phyloP scores from a whole-genome alignment of 139 green algal genomes.

The Chlamydomonas incerta region DNA sequence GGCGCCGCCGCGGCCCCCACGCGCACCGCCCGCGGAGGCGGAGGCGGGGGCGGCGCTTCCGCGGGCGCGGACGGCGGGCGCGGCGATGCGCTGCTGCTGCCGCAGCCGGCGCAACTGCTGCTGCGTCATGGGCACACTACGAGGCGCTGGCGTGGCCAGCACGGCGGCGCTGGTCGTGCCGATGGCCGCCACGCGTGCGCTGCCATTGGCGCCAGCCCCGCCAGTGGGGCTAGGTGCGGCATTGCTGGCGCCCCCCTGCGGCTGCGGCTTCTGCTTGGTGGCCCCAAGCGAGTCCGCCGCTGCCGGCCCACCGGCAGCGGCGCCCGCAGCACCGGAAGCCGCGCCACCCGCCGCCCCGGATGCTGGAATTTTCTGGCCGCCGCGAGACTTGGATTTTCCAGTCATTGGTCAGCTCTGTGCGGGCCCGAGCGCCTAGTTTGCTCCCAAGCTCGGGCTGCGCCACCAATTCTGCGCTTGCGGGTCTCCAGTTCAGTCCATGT shows the following conservation, averaged over 20 bases:
- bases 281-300: not conserved
- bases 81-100: slow-evolving; percentile 2
- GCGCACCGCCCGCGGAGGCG: not conserved
- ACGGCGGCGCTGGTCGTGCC: slow-evolving; percentile 33
- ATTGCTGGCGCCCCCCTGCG: not conserved
- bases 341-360: too few relatives aligned
- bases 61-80: not conserved
- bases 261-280: not conserved
- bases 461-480: too few relatives aligned
- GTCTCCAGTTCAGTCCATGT: too few relatives aligned
- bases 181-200: not conserved
- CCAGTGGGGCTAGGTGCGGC: not conserved
- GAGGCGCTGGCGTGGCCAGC: not conserved
- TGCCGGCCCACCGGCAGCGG: not conserved
- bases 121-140: slow-evolving; percentile 2
- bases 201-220: too few relatives aligned
- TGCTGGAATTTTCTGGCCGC: too few relatives aligned
- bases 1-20: not conserved
- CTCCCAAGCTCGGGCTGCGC: too few relatives aligned
- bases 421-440: too few relatives aligned
- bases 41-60: not conserved
- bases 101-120: slow-evolving; percentile 38
- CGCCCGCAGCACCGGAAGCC: too few relatives aligned
- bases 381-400: too few relatives aligned
- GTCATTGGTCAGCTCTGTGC: too few relatives aligned